Percentiles rank a stretch among this genome's conserved stretches.
phyloP scores from a whole-genome alignment of 371 early-diverging fungal genomes.

The Actinomortierella wolfii region DNA sequence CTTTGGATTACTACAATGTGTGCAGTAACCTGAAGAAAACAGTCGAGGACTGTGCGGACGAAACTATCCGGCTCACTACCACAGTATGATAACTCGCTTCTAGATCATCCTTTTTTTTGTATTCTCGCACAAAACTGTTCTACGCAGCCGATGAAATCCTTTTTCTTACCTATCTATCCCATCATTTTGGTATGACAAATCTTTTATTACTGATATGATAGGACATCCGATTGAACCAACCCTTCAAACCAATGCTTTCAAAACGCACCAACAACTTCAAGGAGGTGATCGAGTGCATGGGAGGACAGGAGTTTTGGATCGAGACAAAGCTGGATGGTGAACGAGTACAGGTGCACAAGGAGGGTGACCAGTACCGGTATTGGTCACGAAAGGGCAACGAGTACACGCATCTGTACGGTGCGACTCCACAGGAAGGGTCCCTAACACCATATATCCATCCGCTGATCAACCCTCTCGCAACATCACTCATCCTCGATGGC shows the following conservation, averaged over 20 bases:
- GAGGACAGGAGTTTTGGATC: slow-evolving; percentile 63
- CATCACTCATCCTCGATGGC: slow-evolving; percentile 67
- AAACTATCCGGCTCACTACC: slow-evolving; percentile 37
- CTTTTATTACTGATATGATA: slow-evolving; percentile 10
- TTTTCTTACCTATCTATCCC: no score
- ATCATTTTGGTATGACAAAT: no score
- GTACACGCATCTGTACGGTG: slow-evolving; percentile 70
- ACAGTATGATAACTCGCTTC: slow-evolving; percentile 5
- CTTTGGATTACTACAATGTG: slow-evolving; percentile 63
- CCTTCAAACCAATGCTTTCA: slow-evolving; percentile 67
- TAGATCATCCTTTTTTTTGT: no score
- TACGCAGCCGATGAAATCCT: not conserved
- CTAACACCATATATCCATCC: slow-evolving; percentile 55
- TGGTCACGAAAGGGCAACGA: slow-evolving; percentile 67
- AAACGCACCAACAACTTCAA: slow-evolving; percentile 47
- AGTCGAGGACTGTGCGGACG: slow-evolving; percentile 54
- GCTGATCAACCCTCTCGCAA: slow-evolving; percentile 47
- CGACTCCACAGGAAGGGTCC: slow-evolving; percentile 49
- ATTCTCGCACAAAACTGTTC: not conserved
- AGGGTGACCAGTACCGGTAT: slow-evolving; percentile 56
- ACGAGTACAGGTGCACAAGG: slow-evolving; percentile 73
- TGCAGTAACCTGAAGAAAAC: slow-evolving; percentile 65
- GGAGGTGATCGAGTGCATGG: slow-evolving; percentile 52
- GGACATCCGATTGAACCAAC: slow-evolving; percentile 54
- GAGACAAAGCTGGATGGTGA: slow-evolving; percentile 85